A percentile compares a stretch with the other conserved stretches of the same genome.
Conservation (phyloP, 2,329 filamentous ascomycete species). For the Fusarium sp. region DNA sequence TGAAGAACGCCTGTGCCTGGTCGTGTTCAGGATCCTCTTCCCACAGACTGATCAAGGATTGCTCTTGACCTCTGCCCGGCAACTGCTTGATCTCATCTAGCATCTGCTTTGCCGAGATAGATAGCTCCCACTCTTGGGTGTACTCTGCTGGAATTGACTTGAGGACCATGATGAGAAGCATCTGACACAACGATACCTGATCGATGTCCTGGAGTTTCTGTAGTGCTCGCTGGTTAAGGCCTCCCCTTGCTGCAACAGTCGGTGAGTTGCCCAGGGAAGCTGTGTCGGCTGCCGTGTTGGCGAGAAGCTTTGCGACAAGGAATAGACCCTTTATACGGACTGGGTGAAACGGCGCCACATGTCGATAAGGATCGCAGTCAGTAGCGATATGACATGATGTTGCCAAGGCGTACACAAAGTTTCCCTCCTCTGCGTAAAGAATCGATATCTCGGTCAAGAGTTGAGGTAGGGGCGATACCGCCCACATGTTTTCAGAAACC, state of each 20-base stretch:
- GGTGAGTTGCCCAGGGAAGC: slow-evolving; percentile 42
- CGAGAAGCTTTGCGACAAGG: slow-evolving; percentile 60
- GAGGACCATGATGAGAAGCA: slow-evolving; percentile 58
- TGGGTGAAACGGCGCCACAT: slow-evolving; percentile 59
- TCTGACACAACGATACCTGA: slow-evolving; percentile 62
- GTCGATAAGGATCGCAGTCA: slow-evolving; percentile 59
- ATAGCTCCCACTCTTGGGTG: slow-evolving; percentile 56
- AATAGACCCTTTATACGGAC: slow-evolving; percentile 60
- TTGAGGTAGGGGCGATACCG: slow-evolving; percentile 58
- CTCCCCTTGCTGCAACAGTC: slow-evolving; percentile 34
- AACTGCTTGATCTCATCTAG: slow-evolving; percentile 59
- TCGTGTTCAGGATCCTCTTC: slow-evolving; percentile 50
- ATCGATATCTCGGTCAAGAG: slow-evolving; percentile 56
- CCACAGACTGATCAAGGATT: slow-evolving; percentile 56
- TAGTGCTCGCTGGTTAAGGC: slow-evolving; percentile 39
- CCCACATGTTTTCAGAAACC: slow-evolving; percentile 51
- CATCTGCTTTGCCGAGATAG: slow-evolving; percentile 55
- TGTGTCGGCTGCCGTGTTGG: slow-evolving; percentile 56
- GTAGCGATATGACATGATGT: slow-evolving; percentile 58
- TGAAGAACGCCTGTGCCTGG: slow-evolving; percentile 57
- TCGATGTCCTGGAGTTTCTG: slow-evolving; percentile 55
- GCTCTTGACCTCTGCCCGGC: slow-evolving; percentile 55
- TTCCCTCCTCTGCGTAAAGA: slow-evolving; percentile 54
- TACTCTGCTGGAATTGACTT: slow-evolving; percentile 54
- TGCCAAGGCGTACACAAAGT: slow-evolving; percentile 55